Evolutionary conservation across 1,284 basidiomycete species (phyloP).

Genomic region (Mycena citricolor): DNA sequence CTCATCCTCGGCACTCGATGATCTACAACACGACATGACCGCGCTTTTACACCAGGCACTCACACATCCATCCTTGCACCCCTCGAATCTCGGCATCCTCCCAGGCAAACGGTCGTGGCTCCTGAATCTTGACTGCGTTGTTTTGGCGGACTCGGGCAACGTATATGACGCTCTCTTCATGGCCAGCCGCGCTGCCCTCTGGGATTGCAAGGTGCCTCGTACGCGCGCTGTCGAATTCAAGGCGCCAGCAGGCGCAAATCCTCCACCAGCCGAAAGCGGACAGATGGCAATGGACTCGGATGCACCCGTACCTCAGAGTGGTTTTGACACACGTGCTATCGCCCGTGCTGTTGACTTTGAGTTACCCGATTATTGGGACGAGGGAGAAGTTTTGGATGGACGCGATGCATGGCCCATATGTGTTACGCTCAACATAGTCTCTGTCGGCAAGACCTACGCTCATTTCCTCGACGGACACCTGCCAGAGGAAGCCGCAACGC

Average conservation of each 20-base stretch:
- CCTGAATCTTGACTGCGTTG: conserved; percentile 64
- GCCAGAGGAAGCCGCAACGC: conserved; percentile 63
- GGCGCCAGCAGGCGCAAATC: conserved; percentile 24
- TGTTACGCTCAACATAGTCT: conserved; percentile 72
- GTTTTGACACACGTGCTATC: conserved; percentile 55
- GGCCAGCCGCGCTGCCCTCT: conserved; percentile 71
- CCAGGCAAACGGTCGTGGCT: conserved; percentile 67
- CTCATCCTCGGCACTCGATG: conserved; percentile 61
- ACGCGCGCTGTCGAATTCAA: conserved; percentile 67
- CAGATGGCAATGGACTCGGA: conserved; percentile 54
- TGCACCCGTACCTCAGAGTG: conserved; percentile 40
- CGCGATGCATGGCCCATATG: conserved; percentile 70
- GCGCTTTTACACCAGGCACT: conserved; percentile 57
- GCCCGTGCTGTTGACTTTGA: conserved; percentile 71
- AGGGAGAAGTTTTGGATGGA: conserved; percentile 63
- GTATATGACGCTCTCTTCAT: conserved; percentile 74
- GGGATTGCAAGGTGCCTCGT: conserved; percentile 76
- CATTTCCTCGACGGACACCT: conserved; percentile 71
- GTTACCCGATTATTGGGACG: conserved; percentile 81
- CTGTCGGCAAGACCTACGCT: conserved; percentile 45
- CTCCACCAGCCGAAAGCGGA: conserved; percentile 33
- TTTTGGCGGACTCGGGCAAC: conserved; percentile 73
- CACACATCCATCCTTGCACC: conserved; percentile 60
- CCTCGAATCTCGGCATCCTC: conserved; percentile 61
- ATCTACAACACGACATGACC: conserved; percentile 69